Conservation (phyloP, 2,329 filamentous ascomycete genomes). For the Tricladium varicosporioides region DNA sequence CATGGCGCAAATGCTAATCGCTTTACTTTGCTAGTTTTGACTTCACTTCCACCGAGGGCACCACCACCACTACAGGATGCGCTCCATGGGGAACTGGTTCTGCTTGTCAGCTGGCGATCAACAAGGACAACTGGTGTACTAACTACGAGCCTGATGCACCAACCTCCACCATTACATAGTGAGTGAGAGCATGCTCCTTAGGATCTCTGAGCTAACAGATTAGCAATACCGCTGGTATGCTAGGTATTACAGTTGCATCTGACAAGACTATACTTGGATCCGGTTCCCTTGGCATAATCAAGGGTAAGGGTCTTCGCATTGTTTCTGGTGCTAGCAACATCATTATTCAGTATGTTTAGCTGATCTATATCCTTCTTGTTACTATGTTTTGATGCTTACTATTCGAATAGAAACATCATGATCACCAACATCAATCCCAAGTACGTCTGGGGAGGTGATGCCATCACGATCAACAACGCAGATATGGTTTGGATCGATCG, state of each 20-base stretch:
- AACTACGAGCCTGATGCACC: constrained; percentile 35
- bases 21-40: constrained; percentile 38
- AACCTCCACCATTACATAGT: constrained; percentile 11
- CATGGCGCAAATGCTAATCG: neutral
- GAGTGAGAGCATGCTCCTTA: neutral
- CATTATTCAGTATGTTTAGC: constrained; percentile 18
- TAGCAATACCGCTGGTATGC: constrained; percentile 25
- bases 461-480: constrained; percentile 49
- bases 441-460: constrained; percentile 60
- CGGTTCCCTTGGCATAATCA: constrained; percentile 28
- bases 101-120: constrained; percentile 49
- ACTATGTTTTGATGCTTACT: neutral
- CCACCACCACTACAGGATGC: constrained; percentile 15
- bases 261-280: constrained; percentile 30
- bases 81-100: constrained; percentile 36
- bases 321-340: constrained; percentile 21
- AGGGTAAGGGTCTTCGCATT: constrained; percentile 29
- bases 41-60: constrained; percentile 49
- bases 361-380: too few species aligned
- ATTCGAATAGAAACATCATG: constrained; percentile 42
- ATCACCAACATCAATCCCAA: constrained; percentile 55
- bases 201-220: neutral
- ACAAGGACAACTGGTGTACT: constrained; percentile 39
- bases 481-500: constrained; percentile 41
- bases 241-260: constrained; percentile 25